Evolutionary conservation across 345 rosid genomes (phyloP).

Genomic region (Excoecaria agallocha): DNA sequence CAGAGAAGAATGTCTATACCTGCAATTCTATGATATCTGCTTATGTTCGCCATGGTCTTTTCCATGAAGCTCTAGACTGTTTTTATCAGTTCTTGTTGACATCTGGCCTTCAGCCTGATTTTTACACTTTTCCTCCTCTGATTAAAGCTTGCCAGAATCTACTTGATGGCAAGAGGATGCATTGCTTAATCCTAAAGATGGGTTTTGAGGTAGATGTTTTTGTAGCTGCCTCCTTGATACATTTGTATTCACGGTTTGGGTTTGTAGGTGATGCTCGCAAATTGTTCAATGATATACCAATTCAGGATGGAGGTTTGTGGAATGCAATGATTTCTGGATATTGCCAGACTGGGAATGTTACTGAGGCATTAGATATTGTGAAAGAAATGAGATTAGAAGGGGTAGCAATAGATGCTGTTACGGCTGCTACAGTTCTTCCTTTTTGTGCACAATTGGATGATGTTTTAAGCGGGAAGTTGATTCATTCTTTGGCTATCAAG

Average conservation of each 20-base stretch:
- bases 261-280: slow-evolving; percentile 43
- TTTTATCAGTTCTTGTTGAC: slow-evolving; percentile 37
- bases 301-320: slow-evolving; percentile 69
- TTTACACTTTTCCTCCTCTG: slow-evolving; percentile 59
- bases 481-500: slow-evolving; percentile 8
- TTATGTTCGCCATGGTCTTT: slow-evolving; percentile 37
- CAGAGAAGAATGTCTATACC: slow-evolving; percentile 44
- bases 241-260: slow-evolving; percentile 75
- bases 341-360: slow-evolving; percentile 59
- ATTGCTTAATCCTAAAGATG: slow-evolving; percentile 35
- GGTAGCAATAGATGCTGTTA: slow-evolving; percentile 62
- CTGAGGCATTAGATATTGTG: slow-evolving; percentile 56
- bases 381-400: slow-evolving; percentile 64
- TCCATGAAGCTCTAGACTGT: slow-evolving; percentile 37
- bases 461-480: slow-evolving; percentile 46
- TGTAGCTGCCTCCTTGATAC: slow-evolving; percentile 62
- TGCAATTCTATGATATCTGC: slow-evolving; percentile 61
- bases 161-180: slow-evolving; percentile 59
- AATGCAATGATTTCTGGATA: slow-evolving; percentile 86
- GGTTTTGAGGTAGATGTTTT: slow-evolving; percentile 63
- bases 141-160: slow-evolving; percentile 62
- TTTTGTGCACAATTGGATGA: slow-evolving; percentile 72
- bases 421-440: slow-evolving; percentile 63
- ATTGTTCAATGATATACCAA: slow-evolving; percentile 56
- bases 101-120: slow-evolving; percentile 62